Percentiles rank a stretch among this genome's conserved stretches.
phyloP scores from a whole-genome alignment of 139 green algal species.

The Tetraselmis chui region DNA sequence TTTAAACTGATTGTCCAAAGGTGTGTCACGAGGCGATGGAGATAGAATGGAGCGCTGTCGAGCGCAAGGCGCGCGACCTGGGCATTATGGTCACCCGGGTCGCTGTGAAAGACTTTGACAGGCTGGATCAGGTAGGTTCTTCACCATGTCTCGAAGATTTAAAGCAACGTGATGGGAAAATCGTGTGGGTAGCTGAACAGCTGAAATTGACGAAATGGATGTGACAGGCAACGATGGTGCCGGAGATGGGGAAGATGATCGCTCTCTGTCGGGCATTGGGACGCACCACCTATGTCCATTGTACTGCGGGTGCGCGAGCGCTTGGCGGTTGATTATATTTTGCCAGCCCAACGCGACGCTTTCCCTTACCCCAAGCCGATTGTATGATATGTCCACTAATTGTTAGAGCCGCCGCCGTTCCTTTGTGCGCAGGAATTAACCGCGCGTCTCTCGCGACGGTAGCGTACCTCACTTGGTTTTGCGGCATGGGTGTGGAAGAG shows the following conservation, averaged over 20 bases:
- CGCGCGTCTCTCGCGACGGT: background rate
- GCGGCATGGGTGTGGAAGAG: background rate
- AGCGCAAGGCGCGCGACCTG: background rate
- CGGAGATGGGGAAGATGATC: conserved; percentile 3
- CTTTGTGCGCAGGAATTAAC: conserved; percentile 1
- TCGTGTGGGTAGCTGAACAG: too few species aligned
- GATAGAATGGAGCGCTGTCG: background rate
- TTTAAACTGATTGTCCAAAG: too few species aligned
- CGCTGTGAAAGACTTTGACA: conserved; percentile 1
- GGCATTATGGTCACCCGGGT: background rate
- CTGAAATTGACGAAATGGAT: too few species aligned
- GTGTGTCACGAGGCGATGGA: conserved; percentile 6
- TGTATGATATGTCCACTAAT: too few species aligned
- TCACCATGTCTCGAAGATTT: too few species aligned
- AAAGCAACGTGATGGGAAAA: too few species aligned
- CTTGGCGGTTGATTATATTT: too few species aligned
- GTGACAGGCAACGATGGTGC: conserved; percentile 5
- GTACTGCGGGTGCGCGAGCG: background rate
- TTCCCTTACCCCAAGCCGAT: too few species aligned
- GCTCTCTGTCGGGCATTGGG: background rate
- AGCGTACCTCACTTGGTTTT: background rate
- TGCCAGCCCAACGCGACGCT: too few species aligned
- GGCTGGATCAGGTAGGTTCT: background rate
- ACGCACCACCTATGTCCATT: background rate
- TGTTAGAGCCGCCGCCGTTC: too few species aligned